These are phyloP conservation scores for Pythium oligandrum DNA, from an alignment of 352 stramenopile species.

Conservation along the genomic window DNA sequence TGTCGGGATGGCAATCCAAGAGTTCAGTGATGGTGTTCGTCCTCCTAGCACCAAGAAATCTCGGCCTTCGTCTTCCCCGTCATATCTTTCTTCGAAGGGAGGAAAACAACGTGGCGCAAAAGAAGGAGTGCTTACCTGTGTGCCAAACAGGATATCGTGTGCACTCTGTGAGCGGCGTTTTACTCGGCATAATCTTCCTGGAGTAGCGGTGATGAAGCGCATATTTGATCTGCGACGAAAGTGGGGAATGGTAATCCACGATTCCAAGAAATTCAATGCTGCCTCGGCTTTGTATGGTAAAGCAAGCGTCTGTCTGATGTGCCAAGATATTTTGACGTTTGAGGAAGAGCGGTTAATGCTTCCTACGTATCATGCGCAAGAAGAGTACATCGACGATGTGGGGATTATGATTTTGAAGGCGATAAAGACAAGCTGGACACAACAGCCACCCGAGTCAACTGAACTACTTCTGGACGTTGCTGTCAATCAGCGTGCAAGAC, in stretches of 20 bases:
- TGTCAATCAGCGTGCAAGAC: conserved; percentile 19
- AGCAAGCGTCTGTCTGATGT: conserved; percentile 22
- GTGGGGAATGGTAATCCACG: conserved; percentile 26
- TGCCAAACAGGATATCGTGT: conserved; percentile 17
- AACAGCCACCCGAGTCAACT: conserved; percentile 6
- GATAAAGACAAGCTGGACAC: conserved; percentile 7
- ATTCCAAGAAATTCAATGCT: conserved; percentile 23
- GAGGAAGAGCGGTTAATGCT: conserved; percentile 15
- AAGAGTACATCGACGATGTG: conserved; percentile 16
- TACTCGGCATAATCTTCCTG: conserved; percentile 15
- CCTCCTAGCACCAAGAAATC: background rate
- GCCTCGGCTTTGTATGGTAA: conserved; percentile 21
- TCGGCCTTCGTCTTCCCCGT: conserved; percentile 16
- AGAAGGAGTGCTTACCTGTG: conserved; percentile 11
- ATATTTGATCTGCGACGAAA: conserved; percentile 22
- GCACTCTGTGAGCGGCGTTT: conserved; percentile 22
- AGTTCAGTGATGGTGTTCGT: background rate
- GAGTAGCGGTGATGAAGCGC: conserved; percentile 25
- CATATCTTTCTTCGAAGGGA: conserved; percentile 5
- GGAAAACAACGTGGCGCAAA: background rate
- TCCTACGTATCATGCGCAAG: background rate
- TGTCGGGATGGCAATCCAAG: conserved; percentile 15
- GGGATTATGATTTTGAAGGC: conserved; percentile 13
- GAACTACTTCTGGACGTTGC: conserved; percentile 21
- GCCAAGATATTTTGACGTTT: conserved; percentile 24